phyloP scores from a whole-genome alignment of 139 green algal genomes.

The Chlamydomonas sp. region DNA sequence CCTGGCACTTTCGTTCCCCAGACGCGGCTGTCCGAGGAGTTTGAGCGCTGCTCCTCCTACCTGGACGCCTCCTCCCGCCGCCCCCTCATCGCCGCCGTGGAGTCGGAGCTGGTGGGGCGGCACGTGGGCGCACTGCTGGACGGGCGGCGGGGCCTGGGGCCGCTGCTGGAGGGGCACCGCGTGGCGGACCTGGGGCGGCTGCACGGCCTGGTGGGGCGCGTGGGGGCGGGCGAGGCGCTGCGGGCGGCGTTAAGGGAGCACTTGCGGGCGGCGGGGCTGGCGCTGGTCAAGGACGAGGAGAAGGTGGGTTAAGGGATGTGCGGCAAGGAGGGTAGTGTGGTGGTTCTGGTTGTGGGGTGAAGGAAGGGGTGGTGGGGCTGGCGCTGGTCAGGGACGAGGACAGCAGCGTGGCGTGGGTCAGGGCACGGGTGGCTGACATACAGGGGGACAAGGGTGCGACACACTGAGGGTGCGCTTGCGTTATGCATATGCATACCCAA shows the following conservation, averaged over 20 bases:
- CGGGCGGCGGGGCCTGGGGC: constrained; percentile 61
- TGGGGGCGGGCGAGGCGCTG: constrained; percentile 77
- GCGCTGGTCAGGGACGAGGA: neutral
- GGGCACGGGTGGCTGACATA: too few species aligned
- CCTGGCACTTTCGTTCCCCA: constrained; percentile 28
- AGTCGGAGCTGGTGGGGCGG: constrained; percentile 22
- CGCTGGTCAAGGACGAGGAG: constrained; percentile 88
- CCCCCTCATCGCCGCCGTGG: constrained; percentile 69
- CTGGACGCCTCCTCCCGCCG: constrained; percentile 84
- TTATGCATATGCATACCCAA: too few species aligned
- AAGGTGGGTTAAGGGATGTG: constrained; percentile 67
- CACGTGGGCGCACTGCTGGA: constrained; percentile 69
- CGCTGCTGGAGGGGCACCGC: constrained; percentile 78
- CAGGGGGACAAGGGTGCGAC: too few species aligned
- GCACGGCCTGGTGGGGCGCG: constrained; percentile 71
- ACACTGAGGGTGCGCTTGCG: too few species aligned
- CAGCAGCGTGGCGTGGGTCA: too few species aligned
- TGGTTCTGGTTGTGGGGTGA: neutral
- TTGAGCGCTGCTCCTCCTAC: constrained; percentile 85
- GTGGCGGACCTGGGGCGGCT: constrained; percentile 87
- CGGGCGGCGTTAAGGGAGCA: constrained; percentile 71
- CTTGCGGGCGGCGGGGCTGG: constrained; percentile 72
- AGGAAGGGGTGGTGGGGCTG: neutral
- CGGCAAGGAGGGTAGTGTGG: neutral
- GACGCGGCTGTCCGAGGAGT: constrained; percentile 89